Evolutionary conservation across 2,329 filamentous ascomycete genomes (phyloP).

Genomic region (Apiospora aurea): DNA sequence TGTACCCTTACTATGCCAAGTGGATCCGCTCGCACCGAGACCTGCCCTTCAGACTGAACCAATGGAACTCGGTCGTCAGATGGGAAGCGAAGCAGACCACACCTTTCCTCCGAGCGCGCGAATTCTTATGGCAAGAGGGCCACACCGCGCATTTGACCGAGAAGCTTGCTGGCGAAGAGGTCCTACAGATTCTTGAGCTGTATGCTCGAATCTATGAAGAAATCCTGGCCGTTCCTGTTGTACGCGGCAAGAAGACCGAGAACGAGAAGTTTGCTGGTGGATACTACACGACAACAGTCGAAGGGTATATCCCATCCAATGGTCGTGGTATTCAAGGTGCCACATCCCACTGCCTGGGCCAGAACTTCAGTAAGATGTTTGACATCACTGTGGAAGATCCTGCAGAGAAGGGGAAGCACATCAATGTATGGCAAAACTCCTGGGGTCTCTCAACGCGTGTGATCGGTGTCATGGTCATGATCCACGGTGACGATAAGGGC

Average conservation of each 20-base stretch:
- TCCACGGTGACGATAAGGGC: constrained; percentile 95
- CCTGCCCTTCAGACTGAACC: constrained; percentile 91
- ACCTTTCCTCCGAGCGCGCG: constrained; percentile 88
- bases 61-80: constrained; percentile 92
- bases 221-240: constrained; percentile 91
- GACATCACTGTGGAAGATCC: constrained; percentile 97
- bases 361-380: constrained; percentile 99
- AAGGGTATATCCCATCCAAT: constrained; percentile 95
- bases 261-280: constrained; percentile 98
- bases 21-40: constrained; percentile 98
- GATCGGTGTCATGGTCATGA: constrained; percentile 99
- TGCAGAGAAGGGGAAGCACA: constrained; percentile 76
- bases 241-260: constrained; percentile 92
- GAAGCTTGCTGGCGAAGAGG: constrained; percentile 81
- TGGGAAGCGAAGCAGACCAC: constrained; percentile 97
- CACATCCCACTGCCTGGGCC: constrained; percentile 90
- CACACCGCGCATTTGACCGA: constrained; percentile 85
- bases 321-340: constrained; percentile 96
- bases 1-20: constrained; percentile 60
- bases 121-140: constrained; percentile 69
- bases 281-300: constrained; percentile 94
- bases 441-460: constrained; percentile 98
- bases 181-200: constrained; percentile 89
- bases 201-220: constrained; percentile 94
- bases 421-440: constrained; percentile 97